Percentiles rank a stretch among this genome's conserved stretches.
phyloP scores from a whole-genome alignment of 352 stramenopile genomes.

The Globisporangium megalacanthum region DNA sequence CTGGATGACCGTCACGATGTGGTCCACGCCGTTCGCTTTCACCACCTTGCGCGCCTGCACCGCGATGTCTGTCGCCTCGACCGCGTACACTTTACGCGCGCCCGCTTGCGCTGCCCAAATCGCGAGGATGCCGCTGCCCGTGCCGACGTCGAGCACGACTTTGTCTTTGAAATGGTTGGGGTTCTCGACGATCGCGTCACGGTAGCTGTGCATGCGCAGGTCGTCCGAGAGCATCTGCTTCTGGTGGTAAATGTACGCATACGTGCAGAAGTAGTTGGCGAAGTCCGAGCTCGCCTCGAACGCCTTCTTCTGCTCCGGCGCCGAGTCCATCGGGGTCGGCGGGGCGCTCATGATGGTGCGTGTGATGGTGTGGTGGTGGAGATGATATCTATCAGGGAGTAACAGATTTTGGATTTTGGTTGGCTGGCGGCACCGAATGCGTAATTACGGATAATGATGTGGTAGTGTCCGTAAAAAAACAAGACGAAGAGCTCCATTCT shows the following conservation, averaged over 20 bases:
- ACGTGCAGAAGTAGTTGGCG: slow-evolving; percentile 90
- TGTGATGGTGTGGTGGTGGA: not conserved
- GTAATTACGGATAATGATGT: slow-evolving; percentile 6
- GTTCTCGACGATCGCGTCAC: slow-evolving; percentile 98
- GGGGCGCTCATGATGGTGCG: slow-evolving; percentile 6
- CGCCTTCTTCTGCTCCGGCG: slow-evolving; percentile 74
- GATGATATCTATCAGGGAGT: not conserved
- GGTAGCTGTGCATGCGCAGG: slow-evolving; percentile 99
- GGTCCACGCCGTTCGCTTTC: slow-evolving; percentile 93
- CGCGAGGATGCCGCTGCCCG: slow-evolving; percentile 97
- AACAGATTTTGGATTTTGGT: not conserved
- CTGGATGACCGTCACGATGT: slow-evolving; percentile 98
- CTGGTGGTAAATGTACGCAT: slow-evolving; percentile 89
- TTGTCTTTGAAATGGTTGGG: slow-evolving; percentile 97
- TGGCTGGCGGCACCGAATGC: slow-evolving; percentile 6
- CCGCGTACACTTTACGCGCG: slow-evolving; percentile 97
- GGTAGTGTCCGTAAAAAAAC: no score
- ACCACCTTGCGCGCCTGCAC: slow-evolving; percentile 95
- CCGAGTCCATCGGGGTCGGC: slow-evolving; percentile 30
- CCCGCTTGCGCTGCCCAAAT: slow-evolving; percentile 98
- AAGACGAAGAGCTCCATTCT: no score
- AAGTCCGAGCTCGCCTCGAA: slow-evolving; percentile 85
- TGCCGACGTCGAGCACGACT: slow-evolving; percentile 99
- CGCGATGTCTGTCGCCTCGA: slow-evolving; percentile 98
- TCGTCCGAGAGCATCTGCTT: slow-evolving; percentile 99